Evolutionary conservation across 768 basidiomycete species (phyloP).

Genomic region (Clitopilus hobsonii): DNA sequence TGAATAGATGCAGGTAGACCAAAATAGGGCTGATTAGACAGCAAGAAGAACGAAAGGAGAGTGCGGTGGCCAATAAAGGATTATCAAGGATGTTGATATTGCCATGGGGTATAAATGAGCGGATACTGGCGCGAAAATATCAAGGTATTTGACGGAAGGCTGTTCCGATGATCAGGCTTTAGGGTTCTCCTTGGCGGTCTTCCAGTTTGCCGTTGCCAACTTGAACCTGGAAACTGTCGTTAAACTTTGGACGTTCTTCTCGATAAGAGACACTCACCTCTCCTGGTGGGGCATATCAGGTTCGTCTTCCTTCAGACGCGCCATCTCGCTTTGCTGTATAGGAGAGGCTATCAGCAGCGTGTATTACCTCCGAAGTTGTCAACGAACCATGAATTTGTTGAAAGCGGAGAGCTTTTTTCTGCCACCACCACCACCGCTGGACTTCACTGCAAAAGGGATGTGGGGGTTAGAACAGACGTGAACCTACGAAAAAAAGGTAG

Average conservation of each 20-base stretch:
- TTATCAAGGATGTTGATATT: not conserved
- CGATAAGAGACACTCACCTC: constrained; percentile 40
- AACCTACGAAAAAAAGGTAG: constrained; percentile 1
- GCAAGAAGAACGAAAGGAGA: constrained; percentile 4
- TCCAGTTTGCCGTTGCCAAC: constrained; percentile 73
- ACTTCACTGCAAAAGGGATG: constrained; percentile 37
- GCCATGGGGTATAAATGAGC: not conserved
- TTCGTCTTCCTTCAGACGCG: constrained; percentile 70
- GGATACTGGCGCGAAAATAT: not conserved
- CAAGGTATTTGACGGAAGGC: constrained; percentile 14
- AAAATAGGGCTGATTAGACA: constrained; percentile 5
- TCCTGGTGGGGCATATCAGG: constrained; percentile 72
- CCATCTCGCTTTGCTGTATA: constrained; percentile 68
- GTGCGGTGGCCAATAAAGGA: constrained; percentile 2
- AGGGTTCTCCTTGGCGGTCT: constrained; percentile 65
- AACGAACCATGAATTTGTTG: constrained; percentile 65
- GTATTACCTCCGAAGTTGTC: not conserved
- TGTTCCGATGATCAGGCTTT: constrained; percentile 25
- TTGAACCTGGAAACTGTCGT: constrained; percentile 50
- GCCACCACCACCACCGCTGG: constrained; percentile 43
- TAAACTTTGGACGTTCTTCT: constrained; percentile 1
- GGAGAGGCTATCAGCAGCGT: not conserved
- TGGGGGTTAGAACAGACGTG: constrained; percentile 14
- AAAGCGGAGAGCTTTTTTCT: constrained; percentile 68
- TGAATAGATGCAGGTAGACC: constrained; percentile 7